A percentile compares a stretch with the other conserved stretches of the same genome.
Evolutionary conservation across 306 rosid species (phyloP).

Genomic region (Nissolia schottii): DNA sequence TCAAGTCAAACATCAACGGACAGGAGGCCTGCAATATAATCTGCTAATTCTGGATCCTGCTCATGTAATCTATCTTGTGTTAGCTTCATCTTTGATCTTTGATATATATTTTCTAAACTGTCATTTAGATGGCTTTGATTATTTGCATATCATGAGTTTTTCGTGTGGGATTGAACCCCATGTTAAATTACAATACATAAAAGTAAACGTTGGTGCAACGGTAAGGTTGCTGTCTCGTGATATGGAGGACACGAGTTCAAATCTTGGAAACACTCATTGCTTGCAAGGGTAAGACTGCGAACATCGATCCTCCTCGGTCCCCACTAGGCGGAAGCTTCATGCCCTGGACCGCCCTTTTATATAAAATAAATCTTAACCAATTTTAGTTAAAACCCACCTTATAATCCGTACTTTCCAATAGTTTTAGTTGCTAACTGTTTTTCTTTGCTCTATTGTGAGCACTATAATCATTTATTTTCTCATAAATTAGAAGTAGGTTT

Average conservation of each 20-base stretch:
- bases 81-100: constrained; percentile 7
- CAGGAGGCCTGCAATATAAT: constrained; percentile 44
- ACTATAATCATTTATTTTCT: neutral
- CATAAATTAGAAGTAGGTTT: neutral
- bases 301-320: no score
- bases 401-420: neutral
- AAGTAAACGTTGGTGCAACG: no score
- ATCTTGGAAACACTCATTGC: no score
- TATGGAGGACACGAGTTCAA: no score
- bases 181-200: neutral
- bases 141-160: constrained; percentile 6
- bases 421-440: neutral
- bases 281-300: no score
- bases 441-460: neutral
- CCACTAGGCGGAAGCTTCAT: no score
- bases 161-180: neutral
- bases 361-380: neutral
- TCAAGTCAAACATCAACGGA: constrained; percentile 56
- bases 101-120: neutral
- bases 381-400: neutral
- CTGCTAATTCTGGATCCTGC: constrained; percentile 82
- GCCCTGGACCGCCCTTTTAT: no score
- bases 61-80: constrained; percentile 48
- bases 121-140: neutral
- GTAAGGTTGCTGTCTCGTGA: no score